Percentiles rank a stretch among this genome's conserved stretches.
Conservation (phyloP, 75 land plant species). For the Selaginella moellendorffii region DNA sequence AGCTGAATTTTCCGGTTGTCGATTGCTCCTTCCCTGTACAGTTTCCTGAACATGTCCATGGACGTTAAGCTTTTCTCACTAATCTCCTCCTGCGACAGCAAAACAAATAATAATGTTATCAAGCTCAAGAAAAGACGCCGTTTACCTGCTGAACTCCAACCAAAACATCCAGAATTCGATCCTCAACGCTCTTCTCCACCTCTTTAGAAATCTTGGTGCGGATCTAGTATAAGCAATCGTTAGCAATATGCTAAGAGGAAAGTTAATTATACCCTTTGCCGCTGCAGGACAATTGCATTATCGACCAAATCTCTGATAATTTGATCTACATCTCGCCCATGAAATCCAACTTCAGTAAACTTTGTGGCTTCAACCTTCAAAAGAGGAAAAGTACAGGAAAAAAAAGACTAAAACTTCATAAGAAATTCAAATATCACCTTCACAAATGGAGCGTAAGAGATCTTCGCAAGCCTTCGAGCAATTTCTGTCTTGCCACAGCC, state of each 20-base stretch:
- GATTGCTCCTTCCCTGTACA: constrained; percentile 24
- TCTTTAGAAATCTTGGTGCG: constrained; percentile 18
- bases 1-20: constrained; percentile 26
- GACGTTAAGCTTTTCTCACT: background rate
- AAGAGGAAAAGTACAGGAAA: too few species aligned
- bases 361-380: constrained; percentile 32
- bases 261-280: constrained; percentile 30
- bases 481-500: constrained; percentile 37
- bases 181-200: constrained; percentile 23
- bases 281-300: constrained; percentile 25
- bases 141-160: constrained; percentile 13
- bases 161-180: constrained; percentile 17
- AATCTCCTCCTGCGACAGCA: constrained; percentile 19
- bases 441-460: constrained; percentile 34
- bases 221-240: constrained; percentile 10
- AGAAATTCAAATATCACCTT: constrained; percentile 35
- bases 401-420: too few species aligned
- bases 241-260: too few species aligned
- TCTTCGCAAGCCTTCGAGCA: constrained; percentile 27
- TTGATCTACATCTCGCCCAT: constrained; percentile 36
- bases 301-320: constrained; percentile 31
- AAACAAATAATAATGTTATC: background rate
- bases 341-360: constrained; percentile 34
- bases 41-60: constrained; percentile 14
- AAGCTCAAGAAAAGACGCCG: background rate